Conservation (phyloP, 345 rosid genomes). For the Raphanus raphanistrum region DNA sequence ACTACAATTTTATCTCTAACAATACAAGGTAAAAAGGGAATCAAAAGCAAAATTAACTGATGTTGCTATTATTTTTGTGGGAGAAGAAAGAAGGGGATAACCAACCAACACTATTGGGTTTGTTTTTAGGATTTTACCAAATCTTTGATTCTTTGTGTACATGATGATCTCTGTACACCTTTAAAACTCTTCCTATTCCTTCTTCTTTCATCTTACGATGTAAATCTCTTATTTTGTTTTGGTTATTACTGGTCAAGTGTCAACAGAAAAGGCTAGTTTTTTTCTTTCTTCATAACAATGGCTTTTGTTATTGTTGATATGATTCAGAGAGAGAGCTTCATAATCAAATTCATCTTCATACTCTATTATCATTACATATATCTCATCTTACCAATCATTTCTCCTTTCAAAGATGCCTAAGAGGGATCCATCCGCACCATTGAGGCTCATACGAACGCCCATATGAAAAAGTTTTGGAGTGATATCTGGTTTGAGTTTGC, state of each 20-base stretch:
- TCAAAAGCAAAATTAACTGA: slow-evolving; percentile 23
- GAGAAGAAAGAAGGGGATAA: slow-evolving; percentile 26
- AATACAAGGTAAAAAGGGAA: slow-evolving; percentile 21
- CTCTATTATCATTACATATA: too few species aligned
- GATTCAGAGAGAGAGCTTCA: neutral
- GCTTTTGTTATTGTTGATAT: neutral
- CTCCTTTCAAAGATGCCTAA: neutral
- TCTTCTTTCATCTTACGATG: slow-evolving; percentile 28
- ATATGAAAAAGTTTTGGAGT: slow-evolving; percentile 78
- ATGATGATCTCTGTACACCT: neutral
- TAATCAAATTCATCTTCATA: neutral
- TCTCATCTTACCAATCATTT: neutral
- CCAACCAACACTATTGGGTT: slow-evolving; percentile 33
- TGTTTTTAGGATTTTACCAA: slow-evolving; percentile 37
- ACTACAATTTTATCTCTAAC: slow-evolving; percentile 34
- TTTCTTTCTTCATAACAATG: neutral
- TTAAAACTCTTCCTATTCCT: slow-evolving; percentile 5
- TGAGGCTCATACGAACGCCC: slow-evolving; percentile 93
- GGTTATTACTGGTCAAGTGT: slow-evolving; percentile 3
- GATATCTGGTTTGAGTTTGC: neutral
- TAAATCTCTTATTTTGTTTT: slow-evolving; percentile 4
- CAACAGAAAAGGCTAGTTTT: neutral
- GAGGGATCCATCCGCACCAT: slow-evolving; percentile 96
- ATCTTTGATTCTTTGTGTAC: slow-evolving; percentile 43
- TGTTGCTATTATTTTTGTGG: slow-evolving; percentile 4